Base-by-base conservation (phyloP, 176 grass and related monocot genomes). In the Saccharum officinarum region DNA sequence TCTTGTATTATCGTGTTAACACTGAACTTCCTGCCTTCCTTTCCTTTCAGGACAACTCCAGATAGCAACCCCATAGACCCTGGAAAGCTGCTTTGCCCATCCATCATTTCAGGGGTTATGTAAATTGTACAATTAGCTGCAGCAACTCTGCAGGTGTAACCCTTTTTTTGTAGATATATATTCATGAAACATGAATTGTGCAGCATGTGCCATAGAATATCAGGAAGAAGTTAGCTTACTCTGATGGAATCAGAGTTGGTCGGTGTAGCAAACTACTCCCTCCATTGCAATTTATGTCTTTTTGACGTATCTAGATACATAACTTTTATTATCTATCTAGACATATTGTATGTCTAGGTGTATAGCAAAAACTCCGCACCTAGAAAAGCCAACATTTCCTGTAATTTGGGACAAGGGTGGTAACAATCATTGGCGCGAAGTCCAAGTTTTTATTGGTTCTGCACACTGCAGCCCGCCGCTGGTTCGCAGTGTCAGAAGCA, bases 121-220 rank as follows among this genome's bases (percentile, higher is more conserved):
- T 71, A 87, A 46, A 84, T 73, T 88, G 71, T 83, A 89, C 47
- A 61, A 68, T 20, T 62, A 50, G 83, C 59, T 34, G 57, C 87
- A 62, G 64, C 34, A 79, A 69, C 31, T 60, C 61, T 80, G 75
- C 60, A 17, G 64, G 64, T 86, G 83, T 86, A 85, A 73, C 15
- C n/a, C 13, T 22, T 45, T 89, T 37, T 64, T 50, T 17, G 54
- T 78, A 70, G 7, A 57, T 45, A 41, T 31, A 67, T 61, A 61
- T 11, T 25, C 50, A 66, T 88, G 23, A 83, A 84, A 47, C 15
- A 45, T 52, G n/a, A 72, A 50, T 20, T 77, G 88, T 77, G 66
- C 54, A 82, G 42, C 50, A 79, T 71, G 2, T 73, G 8, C 20
- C 25, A 9, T 63, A 82, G 23, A 65, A 22, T n/a, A n/a, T n/a